phyloP scores from a whole-genome alignment of 208 protist species.

The Herpetomonas tarakana region DNA sequence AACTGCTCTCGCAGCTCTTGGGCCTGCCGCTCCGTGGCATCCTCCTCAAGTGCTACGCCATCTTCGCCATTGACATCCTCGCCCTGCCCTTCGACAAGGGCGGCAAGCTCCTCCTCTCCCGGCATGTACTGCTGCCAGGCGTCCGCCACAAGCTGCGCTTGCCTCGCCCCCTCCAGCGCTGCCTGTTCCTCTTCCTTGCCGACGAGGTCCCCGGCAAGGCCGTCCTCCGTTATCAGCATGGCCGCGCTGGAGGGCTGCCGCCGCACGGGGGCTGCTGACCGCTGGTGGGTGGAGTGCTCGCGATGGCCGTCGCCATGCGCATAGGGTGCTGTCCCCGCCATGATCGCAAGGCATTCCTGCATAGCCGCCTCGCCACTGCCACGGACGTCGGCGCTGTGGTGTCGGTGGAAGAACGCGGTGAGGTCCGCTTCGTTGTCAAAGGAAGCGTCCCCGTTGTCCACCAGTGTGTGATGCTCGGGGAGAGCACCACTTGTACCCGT shows the following conservation, averaged over 20 bases:
- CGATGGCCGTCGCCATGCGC: too few relatives aligned
- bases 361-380: too few relatives aligned
- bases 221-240: not conserved
- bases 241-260: not conserved
- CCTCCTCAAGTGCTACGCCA: slow-evolving; percentile 7
- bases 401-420: too few relatives aligned
- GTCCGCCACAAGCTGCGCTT: not conserved
- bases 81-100: not conserved
- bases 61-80: slow-evolving; percentile 12
- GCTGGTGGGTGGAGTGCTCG: too few relatives aligned
- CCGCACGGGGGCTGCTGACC: too few relatives aligned
- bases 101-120: not conserved
- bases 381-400: too few relatives aligned
- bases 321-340: too few relatives aligned
- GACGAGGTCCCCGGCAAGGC: slow-evolving; percentile 6
- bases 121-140: not conserved
- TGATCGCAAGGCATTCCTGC: too few relatives aligned
- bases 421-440: too few relatives aligned
- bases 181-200: slow-evolving; percentile 11
- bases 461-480: too few relatives aligned
- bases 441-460: too few relatives aligned
- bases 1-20: not conserved
- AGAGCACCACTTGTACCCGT: too few relatives aligned
- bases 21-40: not conserved
- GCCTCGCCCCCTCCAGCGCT: not conserved